Percentiles rank a stretch among this genome's conserved stretches.
phyloP scores from a whole-genome alignment of 2,329 filamentous ascomycete genomes.

The Phialocephala sp. region DNA sequence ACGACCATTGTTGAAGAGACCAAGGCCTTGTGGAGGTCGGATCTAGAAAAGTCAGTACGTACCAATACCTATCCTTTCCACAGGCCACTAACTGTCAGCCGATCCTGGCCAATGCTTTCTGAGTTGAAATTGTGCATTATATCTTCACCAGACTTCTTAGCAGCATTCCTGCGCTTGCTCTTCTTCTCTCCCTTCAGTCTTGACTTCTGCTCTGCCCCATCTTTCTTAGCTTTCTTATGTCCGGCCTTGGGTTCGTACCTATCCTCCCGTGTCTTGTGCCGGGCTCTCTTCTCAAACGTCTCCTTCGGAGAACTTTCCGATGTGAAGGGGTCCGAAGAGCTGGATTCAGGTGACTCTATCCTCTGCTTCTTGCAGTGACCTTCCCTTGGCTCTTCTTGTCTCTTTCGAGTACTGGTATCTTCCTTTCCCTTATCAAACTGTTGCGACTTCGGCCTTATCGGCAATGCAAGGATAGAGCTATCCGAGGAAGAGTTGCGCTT shows the following conservation, averaged over 20 bases:
- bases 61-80: not conserved
- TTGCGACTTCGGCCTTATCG: constrained; percentile 10
- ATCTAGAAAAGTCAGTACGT: constrained; percentile 40
- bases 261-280: constrained; percentile 61
- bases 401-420: not conserved
- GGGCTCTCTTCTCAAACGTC: constrained; percentile 52
- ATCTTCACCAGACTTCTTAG: constrained; percentile 45
- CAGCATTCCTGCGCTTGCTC: constrained; percentile 29
- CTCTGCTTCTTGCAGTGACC: constrained; percentile 23
- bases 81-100: constrained; percentile 54
- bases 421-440: not conserved
- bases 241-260: constrained; percentile 56
- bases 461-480: constrained; percentile 35
- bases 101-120: constrained; percentile 55
- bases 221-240: constrained; percentile 31
- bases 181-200: constrained; percentile 24
- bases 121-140: constrained; percentile 63
- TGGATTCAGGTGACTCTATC: constrained; percentile 14
- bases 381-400: not conserved
- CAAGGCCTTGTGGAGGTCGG: constrained; percentile 46
- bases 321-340: constrained; percentile 3
- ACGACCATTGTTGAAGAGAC: constrained; percentile 53
- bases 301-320: constrained; percentile 20
- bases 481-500: constrained; percentile 30
- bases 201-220: constrained; percentile 39